phyloP scores from a whole-genome alignment of 2,329 filamentous ascomycete genomes.

The Fusarium nodosum region DNA sequence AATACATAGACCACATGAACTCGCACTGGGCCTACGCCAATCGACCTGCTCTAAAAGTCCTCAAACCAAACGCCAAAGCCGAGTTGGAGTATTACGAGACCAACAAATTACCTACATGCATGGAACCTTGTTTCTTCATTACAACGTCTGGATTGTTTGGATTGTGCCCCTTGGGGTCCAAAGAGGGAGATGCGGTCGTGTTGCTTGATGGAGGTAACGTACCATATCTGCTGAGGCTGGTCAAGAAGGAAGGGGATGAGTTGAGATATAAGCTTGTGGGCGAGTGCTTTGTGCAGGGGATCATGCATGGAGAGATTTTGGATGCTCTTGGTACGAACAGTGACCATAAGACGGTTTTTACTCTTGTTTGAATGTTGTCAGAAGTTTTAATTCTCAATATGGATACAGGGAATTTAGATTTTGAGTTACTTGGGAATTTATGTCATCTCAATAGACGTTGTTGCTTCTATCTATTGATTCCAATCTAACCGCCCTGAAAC shows the following conservation, averaged over 20 bases:
- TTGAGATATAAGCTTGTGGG: constrained; percentile 20
- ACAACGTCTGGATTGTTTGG: constrained; percentile 19
- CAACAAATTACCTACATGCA: constrained; percentile 11
- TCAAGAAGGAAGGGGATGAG: background rate
- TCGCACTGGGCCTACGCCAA: constrained; percentile 24
- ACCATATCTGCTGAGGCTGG: constrained; percentile 23
- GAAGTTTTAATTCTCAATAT: too few species aligned
- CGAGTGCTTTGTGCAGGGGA: constrained; percentile 32
- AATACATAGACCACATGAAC: constrained; percentile 30
- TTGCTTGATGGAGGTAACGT: constrained; percentile 33
- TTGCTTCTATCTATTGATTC: too few species aligned
- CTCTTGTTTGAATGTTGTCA: constrained; percentile 4
- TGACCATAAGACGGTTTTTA: background rate
- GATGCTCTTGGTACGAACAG: background rate
- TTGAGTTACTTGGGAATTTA: too few species aligned
- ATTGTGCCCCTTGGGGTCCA: constrained; percentile 34
- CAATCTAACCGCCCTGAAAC: too few species aligned
- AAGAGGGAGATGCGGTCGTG: constrained; percentile 25
- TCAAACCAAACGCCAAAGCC: background rate
- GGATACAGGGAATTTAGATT: too few species aligned
- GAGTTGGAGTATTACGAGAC: constrained; percentile 8
- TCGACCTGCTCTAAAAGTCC: background rate
- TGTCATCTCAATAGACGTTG: too few species aligned
- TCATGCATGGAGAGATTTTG: constrained; percentile 35
- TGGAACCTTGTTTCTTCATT: constrained; percentile 29